Base-by-base conservation (phyloP, 371 early-diverging fungal species). In the Apophysomyces variabilis region DNA sequence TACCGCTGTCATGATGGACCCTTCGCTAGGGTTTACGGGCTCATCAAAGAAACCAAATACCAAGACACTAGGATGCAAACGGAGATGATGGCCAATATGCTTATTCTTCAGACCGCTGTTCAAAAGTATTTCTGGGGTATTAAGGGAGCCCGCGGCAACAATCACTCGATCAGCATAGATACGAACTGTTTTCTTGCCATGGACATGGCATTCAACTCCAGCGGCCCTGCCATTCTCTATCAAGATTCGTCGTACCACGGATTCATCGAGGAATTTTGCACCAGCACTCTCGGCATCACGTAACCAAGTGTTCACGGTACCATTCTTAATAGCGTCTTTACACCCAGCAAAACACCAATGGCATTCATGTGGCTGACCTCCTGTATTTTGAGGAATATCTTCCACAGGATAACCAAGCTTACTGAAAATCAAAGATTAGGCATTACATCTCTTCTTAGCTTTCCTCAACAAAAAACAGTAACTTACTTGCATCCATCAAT, bases 1-100 rank as follows among this genome's bases (percentile, higher is more conserved):
- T 68, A 92, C 78, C 38, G 89, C 85, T 2, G 93, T 91, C 90
- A 92, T 86, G 60, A 92, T 92, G 1, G 89, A 78, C 1, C 94
- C 93, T 57, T 78, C 57, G 67, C 72, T 84, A 3, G 80, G 78
- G 41, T 86, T 71, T 26, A 90, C 60, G 6, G 72, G 66, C 18
- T 78, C 68, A 35, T 90, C 85, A 61, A 84, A 85, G 74, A 87
- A 90, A 26, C 91, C 93, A 72, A 87, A 82, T n/a, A 79, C 77
- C 37, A 80, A 63, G n/a, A 71, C 58, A 57, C 79, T 85, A 5
- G 94, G 94, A 66, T 93, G 93, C 16, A 91, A 66, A 56, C 74
- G 73, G 35, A 93, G 74, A 64, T 90, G 65, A 18, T 74, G 68
- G n/a, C 94, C 94, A 76, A 93, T 89, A 69, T 92, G 69, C 66